These are phyloP conservation scores for Linum trigynum DNA, from an alignment of 345 rosid species.

Conservation along the genomic window DNA sequence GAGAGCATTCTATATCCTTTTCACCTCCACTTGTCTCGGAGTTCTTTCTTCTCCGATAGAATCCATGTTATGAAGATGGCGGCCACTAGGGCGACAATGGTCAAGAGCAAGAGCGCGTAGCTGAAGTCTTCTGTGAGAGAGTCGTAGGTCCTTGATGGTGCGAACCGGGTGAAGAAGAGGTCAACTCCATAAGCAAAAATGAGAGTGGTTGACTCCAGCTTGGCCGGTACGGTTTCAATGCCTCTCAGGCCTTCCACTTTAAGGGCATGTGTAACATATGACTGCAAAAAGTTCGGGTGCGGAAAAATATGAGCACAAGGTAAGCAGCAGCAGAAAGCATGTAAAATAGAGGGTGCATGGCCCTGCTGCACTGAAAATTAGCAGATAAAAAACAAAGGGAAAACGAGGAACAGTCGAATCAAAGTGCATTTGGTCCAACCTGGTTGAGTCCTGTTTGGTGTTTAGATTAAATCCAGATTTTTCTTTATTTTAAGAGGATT, in stretches of 20 bases:
- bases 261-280: conserved; percentile 69
- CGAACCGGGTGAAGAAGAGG: conserved; percentile 79
- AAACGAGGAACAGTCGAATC: too few species aligned
- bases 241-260: conserved; percentile 84
- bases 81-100: conserved; percentile 72
- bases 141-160: conserved; percentile 93
- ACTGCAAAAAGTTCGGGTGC: conserved; percentile 31
- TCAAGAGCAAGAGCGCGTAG: conserved; percentile 79
- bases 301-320: not conserved
- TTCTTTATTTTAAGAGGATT: too few species aligned
- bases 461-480: too few species aligned
- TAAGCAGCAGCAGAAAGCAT: not conserved
- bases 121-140: conserved; percentile 94
- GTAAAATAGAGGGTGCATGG: too few species aligned
- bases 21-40: conserved; percentile 86
- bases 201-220: conserved; percentile 90
- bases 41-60: conserved; percentile 81
- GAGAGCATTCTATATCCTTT: not conserved
- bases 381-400: too few species aligned
- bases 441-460: too few species aligned
- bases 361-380: too few species aligned
- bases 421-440: too few species aligned
- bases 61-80: conserved; percentile 82
- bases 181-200: conserved; percentile 86
- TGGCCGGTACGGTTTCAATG: conserved; percentile 75